Evolutionary conservation across 768 basidiomycete species (phyloP), one percentile per base, ranked within the genome.

Genomic region (Boletus pseudopeckii): DNA sequence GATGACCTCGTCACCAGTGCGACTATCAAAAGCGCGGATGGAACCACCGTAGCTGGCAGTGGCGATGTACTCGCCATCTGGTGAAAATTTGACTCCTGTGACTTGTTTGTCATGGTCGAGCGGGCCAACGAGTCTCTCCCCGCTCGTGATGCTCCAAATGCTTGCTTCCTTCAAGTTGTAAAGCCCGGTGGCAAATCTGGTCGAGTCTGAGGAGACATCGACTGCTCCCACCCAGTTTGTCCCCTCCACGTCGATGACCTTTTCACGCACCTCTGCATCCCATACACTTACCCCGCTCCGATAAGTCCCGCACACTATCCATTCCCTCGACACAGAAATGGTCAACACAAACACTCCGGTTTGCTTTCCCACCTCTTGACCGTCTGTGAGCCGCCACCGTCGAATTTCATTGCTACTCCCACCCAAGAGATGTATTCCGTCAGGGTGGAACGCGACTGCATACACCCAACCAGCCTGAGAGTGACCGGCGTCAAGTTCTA

Each of bases 391-490:
- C n/a, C 7, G 24, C 43, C 43, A 44, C 4, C 17, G 43, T 28
- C 17, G 42, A n/a, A 28, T 43, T 26, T 17, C 26, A 6, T 11
- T 0, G 2, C 0, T 1, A 1, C 10, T 3, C n/a, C 43, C 43
- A 5, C 43, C 10, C 3, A 44, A 9, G 11, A 44, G 11, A 44
- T 44, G 43, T 9, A 7, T n/a, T 28, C 43, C 43, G 2, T 44
- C 26, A 13, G 26, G 43, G 7, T 44, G 43, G 43, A 44, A 44
- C 3, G 6, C 11, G 4, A 44, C n/a, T 18, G n/a, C 17, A 5
- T 0, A n/a, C 6, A 44, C 11, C 5, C 10, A 0, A n/a, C 5
- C 2, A n/a, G n/a, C n/a, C n/a, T n/a, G n/a, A n/a, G 24, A 5
- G 22, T 15, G 3, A 9, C 40, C 7, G 8, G 22, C 18, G 37